Base-by-base conservation (phyloP, 768 basidiomycete species). In the Rhizopogon roseolus region DNA sequence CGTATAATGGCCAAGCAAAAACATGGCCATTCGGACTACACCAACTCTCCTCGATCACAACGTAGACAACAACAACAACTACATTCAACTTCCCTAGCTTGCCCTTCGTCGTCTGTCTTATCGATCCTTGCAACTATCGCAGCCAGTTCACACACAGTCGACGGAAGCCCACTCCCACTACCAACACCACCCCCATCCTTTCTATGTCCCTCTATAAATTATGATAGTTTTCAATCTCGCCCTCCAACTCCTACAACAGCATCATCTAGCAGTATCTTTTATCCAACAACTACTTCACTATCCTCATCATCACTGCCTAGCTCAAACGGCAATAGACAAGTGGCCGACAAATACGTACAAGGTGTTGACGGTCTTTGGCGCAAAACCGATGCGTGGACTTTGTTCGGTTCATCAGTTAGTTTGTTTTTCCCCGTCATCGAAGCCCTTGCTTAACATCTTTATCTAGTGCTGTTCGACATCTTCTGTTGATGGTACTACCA, bases 361-460 rank as follows among this genome's bases (percentile, higher is more conserved):
- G 81, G 72, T n/a, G 37, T 66, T 10, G 83, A 86, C 70, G 81
- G 78, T 4, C 59, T 71, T 51, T 88, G 86, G 86, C 75, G 77
- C 41, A 80, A 75, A 64, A 73, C 78, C 2, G 69, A 73, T 8
- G 59, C 64, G 27, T 89, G 84, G 71, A 79, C 82, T 11, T 68
- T 88, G 38, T 88, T 84, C 60, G 88, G 88, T n/a, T 84, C 82
- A n/a, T 80, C 83, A 13, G 73, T 85, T 38, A 80, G 85, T 62
- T 55, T n/a, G n/a, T 71, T 3, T 8, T 37, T 29, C 6, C 9
- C 5, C 34, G 9, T 27, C 41, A 6, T 38, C 36, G 9, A 38
- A 19, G 2, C 22, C 28, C 14, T 25, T 13, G 36, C 56, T 56
- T 54, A 34, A 50, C 2, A 17, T 3, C 6, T 8, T 27, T 40